phyloP scores from a whole-genome alignment of 768 basidiomycete species.

The Lactifluus subvellereus region DNA sequence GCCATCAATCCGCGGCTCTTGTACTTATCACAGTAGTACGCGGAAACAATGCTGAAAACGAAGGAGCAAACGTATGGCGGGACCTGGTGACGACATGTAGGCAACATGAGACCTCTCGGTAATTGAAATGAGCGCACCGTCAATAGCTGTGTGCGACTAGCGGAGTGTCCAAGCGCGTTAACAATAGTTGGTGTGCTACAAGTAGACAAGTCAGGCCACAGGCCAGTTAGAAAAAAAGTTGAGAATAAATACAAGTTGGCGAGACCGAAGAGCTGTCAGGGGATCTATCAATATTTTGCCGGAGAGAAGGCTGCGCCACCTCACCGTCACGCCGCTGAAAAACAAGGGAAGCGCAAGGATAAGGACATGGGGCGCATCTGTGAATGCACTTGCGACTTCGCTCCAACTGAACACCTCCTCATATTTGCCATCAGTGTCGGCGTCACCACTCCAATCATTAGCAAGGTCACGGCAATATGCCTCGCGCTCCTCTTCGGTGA shows the following conservation, averaged over 20 bases:
- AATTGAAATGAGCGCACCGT: slow-evolving; percentile 11
- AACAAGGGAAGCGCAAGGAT: slow-evolving; percentile 47
- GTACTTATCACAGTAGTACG: slow-evolving; percentile 23
- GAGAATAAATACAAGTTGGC: slow-evolving; percentile 26
- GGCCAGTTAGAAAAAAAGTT: neutral
- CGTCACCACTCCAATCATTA: slow-evolving; percentile 29
- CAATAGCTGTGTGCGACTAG: slow-evolving; percentile 30
- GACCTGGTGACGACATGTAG: slow-evolving; percentile 19
- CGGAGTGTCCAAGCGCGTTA: slow-evolving; percentile 29
- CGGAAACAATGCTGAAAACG: slow-evolving; percentile 21
- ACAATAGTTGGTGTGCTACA: slow-evolving; percentile 30
- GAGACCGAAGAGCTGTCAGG: slow-evolving; percentile 25
- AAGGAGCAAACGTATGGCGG: slow-evolving; percentile 32
- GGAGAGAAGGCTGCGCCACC: slow-evolving; percentile 18
- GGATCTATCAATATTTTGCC: neutral
- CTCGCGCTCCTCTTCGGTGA: slow-evolving; percentile 44
- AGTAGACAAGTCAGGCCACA: neutral
- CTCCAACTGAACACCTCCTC: slow-evolving; percentile 49
- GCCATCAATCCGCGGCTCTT: slow-evolving; percentile 22
- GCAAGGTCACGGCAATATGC: slow-evolving; percentile 34
- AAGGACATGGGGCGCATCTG: slow-evolving; percentile 47
- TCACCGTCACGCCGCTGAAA: slow-evolving; percentile 46
- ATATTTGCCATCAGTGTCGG: slow-evolving; percentile 37
- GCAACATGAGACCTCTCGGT: neutral
- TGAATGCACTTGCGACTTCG: slow-evolving; percentile 46